Base-by-base conservation (phyloP, 257 asterid species). In the Ilex asprella region DNA sequence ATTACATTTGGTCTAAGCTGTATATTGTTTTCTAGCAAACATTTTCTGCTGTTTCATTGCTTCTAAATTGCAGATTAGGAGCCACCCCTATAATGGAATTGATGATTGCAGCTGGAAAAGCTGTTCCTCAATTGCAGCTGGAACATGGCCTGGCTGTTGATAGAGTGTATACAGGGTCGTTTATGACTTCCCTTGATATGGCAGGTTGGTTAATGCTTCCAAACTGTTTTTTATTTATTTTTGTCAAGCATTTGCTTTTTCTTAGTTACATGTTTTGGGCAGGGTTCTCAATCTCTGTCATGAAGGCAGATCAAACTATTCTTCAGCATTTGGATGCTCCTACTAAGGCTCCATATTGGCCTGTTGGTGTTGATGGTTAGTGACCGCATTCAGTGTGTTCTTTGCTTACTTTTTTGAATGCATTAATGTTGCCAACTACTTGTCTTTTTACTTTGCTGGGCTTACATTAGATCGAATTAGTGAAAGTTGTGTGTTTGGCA, bases 161-260 rank as follows among this genome's bases (percentile, higher is more conserved):
- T 67, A 85, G 97, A 78, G 97, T 93, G 46, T 89, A 93, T 72
- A 87, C 97, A 31, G 99, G 99, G 62, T 93, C 99, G 67, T 89
- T 93, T 76, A 85, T 93, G 99, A 89, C 99, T 41, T 93, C 99
- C 58, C 85, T 93, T 51, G 99, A 93, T 76, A 93, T 93, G 99
- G 97, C 97, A 64, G 96, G 98, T 86, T 67, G 41, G 73, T 55
- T 39, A 16, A 30, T 68, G 39, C 51, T 58, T 32, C 39, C 16
- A 50, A 35, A 35, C 8, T 35, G 41, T 8, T 35, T 35, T 35
- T 21, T 21, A 21, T 35, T 49, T 12, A 16, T 46, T 31, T 56
- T 60, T 15, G 5, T 32, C 21, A n/a, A 43, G 16, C 52, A 31
- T 30, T 14, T 64, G 56, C 51, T 13, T 31, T 61, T 69, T 60